Evolutionary conservation across 257 asterid species (phyloP), one percentile per base, ranked within the genome.

Genomic region (Scutellaria baicalensis): DNA sequence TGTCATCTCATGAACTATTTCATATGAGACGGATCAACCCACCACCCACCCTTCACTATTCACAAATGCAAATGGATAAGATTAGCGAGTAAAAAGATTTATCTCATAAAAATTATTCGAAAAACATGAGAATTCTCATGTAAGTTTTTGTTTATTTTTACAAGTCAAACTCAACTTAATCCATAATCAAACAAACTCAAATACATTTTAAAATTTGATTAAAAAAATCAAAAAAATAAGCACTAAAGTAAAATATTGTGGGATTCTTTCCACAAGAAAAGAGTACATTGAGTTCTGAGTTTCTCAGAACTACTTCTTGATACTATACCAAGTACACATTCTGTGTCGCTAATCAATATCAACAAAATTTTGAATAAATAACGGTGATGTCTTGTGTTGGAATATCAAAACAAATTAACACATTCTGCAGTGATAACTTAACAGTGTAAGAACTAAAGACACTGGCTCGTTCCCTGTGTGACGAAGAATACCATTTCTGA

Each of bases 321-420:
- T 45, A 60, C 52, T 57, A 66, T 16, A 56, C 59, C 23, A 40
- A 50, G 45, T 78, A 68, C 72, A 66, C 14, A 47, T 13, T 54
- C 23, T 17, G 55, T 18, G 16, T 18, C 52, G 67, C 68, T 76
- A 59, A 36, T 61, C 51, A 51, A 54, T 44, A 69, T 39, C 33
- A 73, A 64, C 72, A 76, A 80, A 73, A 65, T 44, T 77, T 48
- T 16, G 48, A 35, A 68, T 61, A 49, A 47, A 56, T 51, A n/a
- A 69, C 9, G 62, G 16, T n/a, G 23, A 68, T 55, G 64, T 58
- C 67, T 38, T 56, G 17, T 52, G 39, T 59, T 12, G 40, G 66
- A 33, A 71, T 42, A 35, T 16, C 9, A 9, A 40, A 62, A 69
- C 57, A 60, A 60, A 71, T 27, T 23, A 62, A 71, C 71, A 67